Base-by-base conservation (phyloP, 257 asterid species). In the Marsdenia floribunda region DNA sequence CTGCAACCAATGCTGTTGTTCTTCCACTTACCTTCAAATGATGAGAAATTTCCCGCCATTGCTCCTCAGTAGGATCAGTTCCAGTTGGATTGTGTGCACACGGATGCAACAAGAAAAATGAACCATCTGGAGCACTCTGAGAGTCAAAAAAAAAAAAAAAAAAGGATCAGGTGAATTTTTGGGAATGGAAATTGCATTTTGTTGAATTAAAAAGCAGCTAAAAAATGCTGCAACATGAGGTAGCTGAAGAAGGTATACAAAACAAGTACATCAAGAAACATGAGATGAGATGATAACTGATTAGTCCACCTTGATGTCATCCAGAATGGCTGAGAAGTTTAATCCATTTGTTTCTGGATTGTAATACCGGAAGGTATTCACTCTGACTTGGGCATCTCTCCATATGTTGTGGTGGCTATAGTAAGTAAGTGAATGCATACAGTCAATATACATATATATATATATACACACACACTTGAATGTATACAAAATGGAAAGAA, bases 51-150 rank as follows among this genome's bases (percentile, higher is more conserved):
- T 92, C 98, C 75, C 76, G 88, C 99, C 99, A 95, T 76, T 95
- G 98, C 82, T 95, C 99, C 77, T 92, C 98, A 3, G 96, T 80
- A 74, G 98, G 98, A 83, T 95, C 99, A 54, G 90, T 97, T 64
- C 98, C 99, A 55, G 99, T 95, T 53, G 99, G 98, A 86, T 95
- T 95, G 81, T 95, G 99, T 68, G 99, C 99, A 82, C 97, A 95
- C 61, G 99, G 98, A 81, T 95, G 99, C 78, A 95, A 97, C 83
- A 95, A 85, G 75, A 95, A 95, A 84, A 95, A 86, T 29, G 98
- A 95, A 21, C 92, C 90, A 11, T 82, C 87, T 75, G 98, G 99
- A 42, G 99, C 99, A 84, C 85, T 90, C 99, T 95, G 87, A 58
- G 49, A n/a, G 7, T 61, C 21, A 14, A 19, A 61, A 61, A 61